Percentiles rank a stretch among this genome's conserved stretches.
These are phyloP conservation scores for Tricholoma matsutake DNA, from an alignment of 768 basidiomycete species.

Conservation along the genomic window DNA sequence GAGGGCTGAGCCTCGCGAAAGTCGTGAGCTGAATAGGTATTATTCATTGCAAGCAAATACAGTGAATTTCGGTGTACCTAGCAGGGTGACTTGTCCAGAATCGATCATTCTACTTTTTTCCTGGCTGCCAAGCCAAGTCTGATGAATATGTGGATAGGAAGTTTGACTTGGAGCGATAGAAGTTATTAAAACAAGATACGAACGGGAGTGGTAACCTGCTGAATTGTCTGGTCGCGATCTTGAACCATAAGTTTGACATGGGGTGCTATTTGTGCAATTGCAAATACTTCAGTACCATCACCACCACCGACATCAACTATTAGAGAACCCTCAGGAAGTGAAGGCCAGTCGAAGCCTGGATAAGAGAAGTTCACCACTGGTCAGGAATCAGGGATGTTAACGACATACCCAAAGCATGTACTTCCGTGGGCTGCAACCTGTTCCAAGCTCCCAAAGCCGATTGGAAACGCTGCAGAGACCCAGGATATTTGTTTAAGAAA, in stretches of 20 bases:
- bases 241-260: constrained; percentile 32
- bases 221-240: constrained; percentile 6
- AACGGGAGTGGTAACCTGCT: background rate
- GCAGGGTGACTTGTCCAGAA: constrained; percentile 1
- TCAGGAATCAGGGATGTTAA: background rate
- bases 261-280: constrained; percentile 26
- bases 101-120: background rate
- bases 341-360: constrained; percentile 19
- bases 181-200: background rate
- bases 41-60: background rate
- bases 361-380: background rate
- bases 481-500: background rate
- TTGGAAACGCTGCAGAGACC: background rate
- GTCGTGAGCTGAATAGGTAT: constrained; percentile 38
- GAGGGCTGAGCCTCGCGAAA: constrained; percentile 46
- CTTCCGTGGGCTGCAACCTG: constrained; percentile 8
- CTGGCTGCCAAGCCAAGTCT: background rate
- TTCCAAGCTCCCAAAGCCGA: background rate
- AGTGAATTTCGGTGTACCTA: constrained; percentile 3
- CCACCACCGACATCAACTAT: constrained; percentile 38
- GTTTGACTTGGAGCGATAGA: background rate
- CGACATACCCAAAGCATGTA: background rate
- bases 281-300: constrained; percentile 27
- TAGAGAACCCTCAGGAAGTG: constrained; percentile 9
- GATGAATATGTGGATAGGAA: constrained; percentile 3